Percentiles rank a stretch among this genome's conserved stretches.
phyloP scores from a whole-genome alignment of 805 yeast genomes.

The Kodamaea jinghongensis region DNA sequence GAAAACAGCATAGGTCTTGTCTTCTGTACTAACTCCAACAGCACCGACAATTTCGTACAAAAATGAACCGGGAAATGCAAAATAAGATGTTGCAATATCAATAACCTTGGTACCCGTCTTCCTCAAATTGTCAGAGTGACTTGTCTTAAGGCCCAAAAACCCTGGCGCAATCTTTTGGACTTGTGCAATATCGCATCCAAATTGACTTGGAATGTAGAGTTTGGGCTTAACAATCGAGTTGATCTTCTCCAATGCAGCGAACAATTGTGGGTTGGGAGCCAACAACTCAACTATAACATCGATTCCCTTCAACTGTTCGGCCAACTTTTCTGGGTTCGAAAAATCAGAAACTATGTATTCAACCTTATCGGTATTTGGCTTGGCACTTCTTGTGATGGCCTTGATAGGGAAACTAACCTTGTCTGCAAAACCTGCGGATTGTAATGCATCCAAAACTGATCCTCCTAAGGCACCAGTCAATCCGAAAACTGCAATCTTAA shows the following conservation, averaged over 20 bases:
- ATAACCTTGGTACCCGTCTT: constrained; percentile 46
- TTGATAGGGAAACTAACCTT: constrained; percentile 48
- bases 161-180: constrained; percentile 30
- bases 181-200: constrained; percentile 46
- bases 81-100: constrained; percentile 40
- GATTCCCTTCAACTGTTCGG: constrained; percentile 41
- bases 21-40: constrained; percentile 37
- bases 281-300: constrained; percentile 52
- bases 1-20: constrained; percentile 30
- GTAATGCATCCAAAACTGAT: constrained; percentile 45
- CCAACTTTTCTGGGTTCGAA: constrained; percentile 22
- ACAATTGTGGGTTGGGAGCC: constrained; percentile 28
- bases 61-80: constrained; percentile 35
- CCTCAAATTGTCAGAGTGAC: constrained; percentile 40
- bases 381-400: constrained; percentile 46
- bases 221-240: constrained; percentile 44
- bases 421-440: constrained; percentile 39
- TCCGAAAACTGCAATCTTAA: constrained; percentile 50
- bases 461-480: constrained; percentile 51
- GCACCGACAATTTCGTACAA: constrained; percentile 32
- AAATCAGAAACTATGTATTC: constrained; percentile 38
- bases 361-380: constrained; percentile 31
- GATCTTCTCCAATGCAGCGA: constrained; percentile 35
- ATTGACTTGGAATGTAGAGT: constrained; percentile 59
- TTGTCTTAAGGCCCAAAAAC: constrained; percentile 30